Conservation (phyloP, 179 eudicot genomes). For the Nepenthes alata region DNA sequence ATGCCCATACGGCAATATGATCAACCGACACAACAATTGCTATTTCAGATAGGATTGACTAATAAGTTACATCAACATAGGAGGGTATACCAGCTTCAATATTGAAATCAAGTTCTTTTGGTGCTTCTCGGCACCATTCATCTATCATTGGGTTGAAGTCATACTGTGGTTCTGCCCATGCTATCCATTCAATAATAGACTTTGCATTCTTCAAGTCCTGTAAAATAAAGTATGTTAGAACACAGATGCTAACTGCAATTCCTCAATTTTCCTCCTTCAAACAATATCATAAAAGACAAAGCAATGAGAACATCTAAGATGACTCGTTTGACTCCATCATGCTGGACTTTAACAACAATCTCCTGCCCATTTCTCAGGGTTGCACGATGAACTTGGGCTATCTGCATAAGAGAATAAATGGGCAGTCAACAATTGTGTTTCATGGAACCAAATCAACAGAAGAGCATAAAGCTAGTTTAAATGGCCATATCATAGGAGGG, state of each 20-base stretch:
- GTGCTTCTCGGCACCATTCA: constrained; percentile 98
- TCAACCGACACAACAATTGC: neutral
- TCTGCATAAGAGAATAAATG: constrained; percentile 35
- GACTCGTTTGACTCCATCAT: constrained; percentile 68
- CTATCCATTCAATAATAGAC: constrained; percentile 92
- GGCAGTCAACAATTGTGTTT: neutral
- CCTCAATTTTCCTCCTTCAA: neutral
- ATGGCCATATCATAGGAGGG: no score
- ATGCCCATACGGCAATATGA: neutral
- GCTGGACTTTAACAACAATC: constrained; percentile 95
- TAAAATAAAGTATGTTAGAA: constrained; percentile 13
- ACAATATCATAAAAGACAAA: neutral
- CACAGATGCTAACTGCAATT: constrained; percentile 11
- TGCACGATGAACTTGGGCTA: constrained; percentile 99
- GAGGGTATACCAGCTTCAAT: constrained; percentile 75
- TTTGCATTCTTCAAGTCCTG: constrained; percentile 97
- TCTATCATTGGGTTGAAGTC: constrained; percentile 94
- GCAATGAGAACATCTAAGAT: constrained; percentile 63
- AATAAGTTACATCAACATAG: no score
- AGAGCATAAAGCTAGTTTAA: no score
- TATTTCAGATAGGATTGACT: neutral
- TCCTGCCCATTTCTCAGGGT: constrained; percentile 69
- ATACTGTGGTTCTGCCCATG: constrained; percentile 99
- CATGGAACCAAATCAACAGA: neutral
- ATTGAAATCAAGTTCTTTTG: constrained; percentile 87